phyloP scores from a whole-genome alignment of 164 flowering plant genomes.

The Stephania cephalantha region DNA sequence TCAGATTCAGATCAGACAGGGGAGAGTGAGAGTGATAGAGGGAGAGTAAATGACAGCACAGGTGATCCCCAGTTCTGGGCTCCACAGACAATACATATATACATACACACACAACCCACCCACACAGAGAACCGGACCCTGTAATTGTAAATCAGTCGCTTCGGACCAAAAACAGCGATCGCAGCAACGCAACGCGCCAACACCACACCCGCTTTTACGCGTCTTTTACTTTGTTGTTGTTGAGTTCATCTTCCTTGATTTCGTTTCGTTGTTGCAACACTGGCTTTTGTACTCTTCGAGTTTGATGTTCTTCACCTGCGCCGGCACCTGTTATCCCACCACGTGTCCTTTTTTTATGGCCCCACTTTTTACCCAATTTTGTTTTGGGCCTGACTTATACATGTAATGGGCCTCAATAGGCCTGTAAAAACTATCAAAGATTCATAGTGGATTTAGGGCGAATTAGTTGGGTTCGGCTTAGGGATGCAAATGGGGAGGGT shows the following conservation, averaged over 20 bases:
- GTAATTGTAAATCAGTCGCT: not conserved
- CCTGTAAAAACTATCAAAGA: too few species aligned
- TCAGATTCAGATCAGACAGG: not conserved
- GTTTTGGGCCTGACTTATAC: not conserved
- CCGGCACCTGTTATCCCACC: not conserved
- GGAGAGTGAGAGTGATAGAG: conserved; percentile 7
- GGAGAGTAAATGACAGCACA: conserved; percentile 15
- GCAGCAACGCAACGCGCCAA: too few species aligned
- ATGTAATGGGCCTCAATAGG: too few species aligned
- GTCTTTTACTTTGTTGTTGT: not conserved
- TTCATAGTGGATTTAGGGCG: too few species aligned
- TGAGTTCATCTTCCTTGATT: not conserved
- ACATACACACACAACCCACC: not conserved
- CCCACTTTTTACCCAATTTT: not conserved
- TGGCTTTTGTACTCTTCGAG: not conserved
- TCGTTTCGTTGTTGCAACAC: not conserved
- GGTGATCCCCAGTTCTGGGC: conserved; percentile 6
- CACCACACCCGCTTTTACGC: not conserved
- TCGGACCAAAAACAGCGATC: not conserved
- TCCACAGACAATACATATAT: not conserved
- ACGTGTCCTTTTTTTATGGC: not conserved
- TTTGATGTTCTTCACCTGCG: not conserved
- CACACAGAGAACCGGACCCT: not conserved
- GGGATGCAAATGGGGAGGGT: too few species aligned
- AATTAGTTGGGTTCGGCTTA: too few species aligned